Percentiles rank a stretch among this genome's conserved stretches.
These are phyloP conservation scores for Pisolithus thermaeus DNA, from an alignment of 1,284 basidiomycete genomes.

Conservation along the genomic window DNA sequence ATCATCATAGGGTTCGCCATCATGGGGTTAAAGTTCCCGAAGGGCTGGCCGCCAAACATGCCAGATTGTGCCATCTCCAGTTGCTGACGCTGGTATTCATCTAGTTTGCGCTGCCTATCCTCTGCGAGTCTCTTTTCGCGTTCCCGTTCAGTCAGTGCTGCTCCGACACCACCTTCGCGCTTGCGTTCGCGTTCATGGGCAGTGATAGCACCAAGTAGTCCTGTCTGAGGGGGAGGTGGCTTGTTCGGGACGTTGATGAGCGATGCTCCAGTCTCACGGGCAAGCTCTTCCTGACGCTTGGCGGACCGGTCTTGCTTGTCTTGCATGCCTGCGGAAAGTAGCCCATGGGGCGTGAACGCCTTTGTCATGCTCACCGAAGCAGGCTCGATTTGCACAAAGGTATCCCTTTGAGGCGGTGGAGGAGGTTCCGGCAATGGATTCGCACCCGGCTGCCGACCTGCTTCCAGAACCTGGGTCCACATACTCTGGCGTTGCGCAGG, in stretches of 20 bases:
- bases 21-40: conserved; percentile 34
- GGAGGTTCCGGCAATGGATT: conserved; percentile 30
- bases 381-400: conserved; percentile 80
- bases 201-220: conserved; percentile 92
- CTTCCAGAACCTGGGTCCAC: conserved; percentile 84
- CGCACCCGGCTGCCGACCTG: conserved; percentile 46
- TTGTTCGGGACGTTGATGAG: conserved; percentile 93
- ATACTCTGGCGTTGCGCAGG: conserved; percentile 53
- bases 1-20: conserved; percentile 49
- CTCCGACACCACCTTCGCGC: conserved; percentile 91
- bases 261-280: conserved; percentile 83
- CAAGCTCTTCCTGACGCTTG: conserved; percentile 89
- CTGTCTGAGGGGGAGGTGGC: conserved; percentile 92
- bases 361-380: conserved; percentile 77
- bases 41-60: conserved; percentile 52
- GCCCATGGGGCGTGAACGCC: conserved; percentile 89
- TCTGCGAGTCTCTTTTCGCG: conserved; percentile 86
- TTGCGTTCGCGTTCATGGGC: conserved; percentile 93
- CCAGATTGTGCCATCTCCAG: conserved; percentile 80
- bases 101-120: conserved; percentile 87
- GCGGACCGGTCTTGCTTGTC: conserved; percentile 95
- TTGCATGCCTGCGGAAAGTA: conserved; percentile 91
- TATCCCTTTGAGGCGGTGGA: conserved; percentile 45
- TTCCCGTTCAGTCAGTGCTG: conserved; percentile 91
- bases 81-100: conserved; percentile 86